Base-by-base conservation (phyloP, 176 grass and related monocot species). In the Eragrostis curvula region DNA sequence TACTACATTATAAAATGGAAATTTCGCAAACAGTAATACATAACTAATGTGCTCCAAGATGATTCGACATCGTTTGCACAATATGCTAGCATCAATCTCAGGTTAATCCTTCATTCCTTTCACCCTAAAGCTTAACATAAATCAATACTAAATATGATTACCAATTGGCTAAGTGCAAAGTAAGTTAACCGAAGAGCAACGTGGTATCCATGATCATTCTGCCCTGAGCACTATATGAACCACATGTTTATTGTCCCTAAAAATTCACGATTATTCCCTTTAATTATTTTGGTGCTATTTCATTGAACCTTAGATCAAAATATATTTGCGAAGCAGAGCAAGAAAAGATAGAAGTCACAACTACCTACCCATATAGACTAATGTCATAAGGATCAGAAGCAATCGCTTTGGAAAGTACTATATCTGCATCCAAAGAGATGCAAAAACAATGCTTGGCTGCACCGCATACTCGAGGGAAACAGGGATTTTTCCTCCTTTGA, bases 21-120 rank as follows among this genome's bases (percentile, higher is more conserved):
- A 45, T 71, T 69, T 48, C 20, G 61, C 27, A 36, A 68, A 76
- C 49, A 57, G 39, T 0, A 27, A 46, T 40, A 45, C 45, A 56
- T 57, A 30, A 77, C 14, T 18, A 62, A 49, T 50, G 46, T 49
- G 20, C 63, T 58, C 50, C 32, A 84, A 69, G 42, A 77, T 60
- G 20, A 70, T 39, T 23, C 41, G 23, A 23, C 30, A 56, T n/a
- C 17, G 16, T 53, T 53, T 18, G 51, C 51, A 53, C 68, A 62
- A 74, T 17, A 71, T 18, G 16, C 16, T 46, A 84, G 13, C 21
- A 51, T 28, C 14, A 21, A 53, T 42, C 4, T 15, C 60, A 43
- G 21, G n/a, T 61, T 42, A 21, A 28, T 52, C 14, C 20, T 11
- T n/a, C 21, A 68, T 42, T 43, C 65, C 12, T 30, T 79, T 24